These are phyloP conservation scores for Mycena maculata DNA, from an alignment of 768 basidiomycete genomes.

Conservation along the genomic window DNA sequence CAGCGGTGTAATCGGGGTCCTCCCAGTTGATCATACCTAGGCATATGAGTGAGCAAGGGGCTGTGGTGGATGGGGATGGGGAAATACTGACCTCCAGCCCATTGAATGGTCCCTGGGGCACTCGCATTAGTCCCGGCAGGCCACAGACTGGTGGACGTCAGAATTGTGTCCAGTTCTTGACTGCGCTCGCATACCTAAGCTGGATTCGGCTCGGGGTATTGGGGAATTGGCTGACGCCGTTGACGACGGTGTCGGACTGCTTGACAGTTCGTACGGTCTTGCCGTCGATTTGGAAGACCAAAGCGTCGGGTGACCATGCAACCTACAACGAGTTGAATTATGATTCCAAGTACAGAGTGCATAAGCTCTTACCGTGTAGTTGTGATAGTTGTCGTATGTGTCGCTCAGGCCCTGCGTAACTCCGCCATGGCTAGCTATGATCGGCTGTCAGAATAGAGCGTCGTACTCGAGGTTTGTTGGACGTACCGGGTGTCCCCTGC, in stretches of 20 bases:
- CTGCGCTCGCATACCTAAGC: slow-evolving; percentile 64
- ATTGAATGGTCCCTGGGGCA: slow-evolving; percentile 75
- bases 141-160: slow-evolving; percentile 65
- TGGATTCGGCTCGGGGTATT: slow-evolving; percentile 84
- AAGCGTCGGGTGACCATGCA: slow-evolving; percentile 77
- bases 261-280: slow-evolving; percentile 75
- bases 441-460: not conserved
- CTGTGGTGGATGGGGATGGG: not conserved
- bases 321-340: slow-evolving; percentile 56
- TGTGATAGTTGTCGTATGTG: slow-evolving; percentile 77
- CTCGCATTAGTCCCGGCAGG: slow-evolving; percentile 74
- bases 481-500: slow-evolving; percentile 63
- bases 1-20: slow-evolving; percentile 79
- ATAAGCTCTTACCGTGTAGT: slow-evolving; percentile 72
- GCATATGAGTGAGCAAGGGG: not conserved
- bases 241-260: slow-evolving; percentile 64
- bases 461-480: not conserved
- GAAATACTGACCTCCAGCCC: slow-evolving; percentile 43
- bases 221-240: slow-evolving; percentile 73
- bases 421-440: slow-evolving; percentile 58
- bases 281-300: slow-evolving; percentile 78
- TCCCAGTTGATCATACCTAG: slow-evolving; percentile 80
- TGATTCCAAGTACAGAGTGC: not conserved
- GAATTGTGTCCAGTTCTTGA: not conserved
- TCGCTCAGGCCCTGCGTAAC: slow-evolving; percentile 63